A percentile compares a stretch with the other conserved stretches of the same genome.
These are phyloP conservation scores for Xeromyces bisporus DNA, from an alignment of 495 filamentous ascomycete genomes.

Conservation along the genomic window DNA sequence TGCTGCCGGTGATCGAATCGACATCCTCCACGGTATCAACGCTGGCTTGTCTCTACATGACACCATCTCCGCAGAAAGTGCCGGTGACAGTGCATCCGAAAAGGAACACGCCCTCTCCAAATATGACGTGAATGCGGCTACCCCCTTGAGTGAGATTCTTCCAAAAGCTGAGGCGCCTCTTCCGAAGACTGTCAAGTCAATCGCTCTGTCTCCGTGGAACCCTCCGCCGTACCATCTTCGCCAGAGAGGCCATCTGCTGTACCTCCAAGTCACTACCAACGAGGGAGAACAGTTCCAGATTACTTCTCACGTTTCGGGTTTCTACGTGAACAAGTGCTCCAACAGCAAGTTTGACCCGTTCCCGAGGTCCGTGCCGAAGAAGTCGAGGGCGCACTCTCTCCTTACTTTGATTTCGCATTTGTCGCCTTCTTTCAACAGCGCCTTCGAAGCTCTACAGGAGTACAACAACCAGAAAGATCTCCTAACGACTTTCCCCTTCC, in stretches of 20 bases:
- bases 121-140: conserved; percentile 59
- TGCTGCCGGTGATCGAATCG: conserved; percentile 71
- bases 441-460: conserved; percentile 62
- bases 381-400: conserved; percentile 64
- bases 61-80: conserved; percentile 37
- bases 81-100: conserved; percentile 26
- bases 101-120: conserved; percentile 40
- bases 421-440: conserved; percentile 62
- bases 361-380: conserved; percentile 53
- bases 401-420: conserved; percentile 59
- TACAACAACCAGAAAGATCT: conserved; percentile 70
- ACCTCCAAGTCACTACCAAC: conserved; percentile 70
- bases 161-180: conserved; percentile 43
- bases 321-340: conserved; percentile 88
- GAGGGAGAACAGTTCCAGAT: conserved; percentile 90
- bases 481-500: conserved; percentile 81
- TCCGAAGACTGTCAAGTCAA: conserved; percentile 77
- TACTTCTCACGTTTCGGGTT: conserved; percentile 82
- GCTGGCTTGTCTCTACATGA: conserved; percentile 85
- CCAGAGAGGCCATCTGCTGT: conserved; percentile 84
- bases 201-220: conserved; percentile 88
- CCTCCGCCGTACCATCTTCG: conserved; percentile 81
- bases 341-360: conserved; percentile 85
- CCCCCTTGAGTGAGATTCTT: conserved; percentile 51
- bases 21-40: conserved; percentile 71